Percentiles rank a stretch among this genome's conserved stretches.
Conservation (phyloP, 352 stramenopile genomes). For the Nothophytophthora sp. region DNA sequence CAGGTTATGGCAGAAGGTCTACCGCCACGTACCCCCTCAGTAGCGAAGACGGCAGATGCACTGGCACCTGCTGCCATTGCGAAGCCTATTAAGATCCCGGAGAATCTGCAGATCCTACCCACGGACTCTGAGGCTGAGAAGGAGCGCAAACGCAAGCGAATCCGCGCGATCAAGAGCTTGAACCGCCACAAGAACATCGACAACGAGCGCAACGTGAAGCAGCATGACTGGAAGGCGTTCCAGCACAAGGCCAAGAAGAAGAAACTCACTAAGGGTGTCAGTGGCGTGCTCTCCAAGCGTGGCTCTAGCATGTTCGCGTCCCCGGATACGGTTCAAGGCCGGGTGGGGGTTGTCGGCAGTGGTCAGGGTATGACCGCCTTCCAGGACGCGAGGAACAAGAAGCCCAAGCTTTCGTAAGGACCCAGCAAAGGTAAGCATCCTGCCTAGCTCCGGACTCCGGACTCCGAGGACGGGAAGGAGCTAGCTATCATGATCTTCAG, state of each 20-base stretch:
- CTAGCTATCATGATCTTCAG: too few species aligned
- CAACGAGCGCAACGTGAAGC: slow-evolving; percentile 82
- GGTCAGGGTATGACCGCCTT: slow-evolving; percentile 88
- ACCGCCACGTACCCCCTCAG: slow-evolving; percentile 14
- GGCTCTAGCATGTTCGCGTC: slow-evolving; percentile 91
- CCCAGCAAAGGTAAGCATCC: slow-evolving; percentile 27
- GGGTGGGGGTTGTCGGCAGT: slow-evolving; percentile 87
- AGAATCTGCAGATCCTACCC: slow-evolving; percentile 82
- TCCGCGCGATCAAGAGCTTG: slow-evolving; percentile 85
- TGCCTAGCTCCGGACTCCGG: too few species aligned
- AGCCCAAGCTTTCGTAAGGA: slow-evolving; percentile 47
- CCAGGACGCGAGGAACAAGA: slow-evolving; percentile 65
- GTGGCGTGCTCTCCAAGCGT: slow-evolving; percentile 72
- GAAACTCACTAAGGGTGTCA: slow-evolving; percentile 65
- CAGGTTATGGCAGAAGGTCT: slow-evolving; percentile 15
- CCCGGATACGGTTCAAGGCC: slow-evolving; percentile 78
- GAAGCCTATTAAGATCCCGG: slow-evolving; percentile 85
- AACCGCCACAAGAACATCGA: slow-evolving; percentile 88
- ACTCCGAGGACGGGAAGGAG: too few species aligned
- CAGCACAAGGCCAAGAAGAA: slow-evolving; percentile 82
- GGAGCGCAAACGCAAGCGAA: slow-evolving; percentile 81
- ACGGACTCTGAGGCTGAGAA: slow-evolving; percentile 87
- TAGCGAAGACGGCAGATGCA: slow-evolving; percentile 19
- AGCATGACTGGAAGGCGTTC: slow-evolving; percentile 88
- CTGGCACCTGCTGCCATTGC: slow-evolving; percentile 51